phyloP scores from a whole-genome alignment of 75 land plant genomes.

The Cunninghamia lanceolata region DNA sequence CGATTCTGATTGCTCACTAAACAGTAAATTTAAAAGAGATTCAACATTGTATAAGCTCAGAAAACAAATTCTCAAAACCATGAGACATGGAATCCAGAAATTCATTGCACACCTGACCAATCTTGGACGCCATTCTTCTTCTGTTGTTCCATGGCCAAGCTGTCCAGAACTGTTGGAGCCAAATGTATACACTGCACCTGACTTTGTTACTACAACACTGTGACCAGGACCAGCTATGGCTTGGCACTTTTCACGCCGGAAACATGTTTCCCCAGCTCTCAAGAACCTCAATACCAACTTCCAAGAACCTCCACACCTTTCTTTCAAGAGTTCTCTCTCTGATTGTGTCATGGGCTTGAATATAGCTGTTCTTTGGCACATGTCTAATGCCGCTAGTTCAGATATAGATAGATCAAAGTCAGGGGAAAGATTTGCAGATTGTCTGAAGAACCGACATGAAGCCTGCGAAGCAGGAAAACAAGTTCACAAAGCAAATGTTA shows the following conservation, averaged over 20 bases:
- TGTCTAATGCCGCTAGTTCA: slow-evolving; percentile 86
- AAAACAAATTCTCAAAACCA: slow-evolving; percentile 10
- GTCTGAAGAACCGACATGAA: slow-evolving; percentile 75
- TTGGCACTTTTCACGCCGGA: slow-evolving; percentile 66
- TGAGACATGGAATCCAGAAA: not conserved
- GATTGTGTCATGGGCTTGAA: slow-evolving; percentile 66
- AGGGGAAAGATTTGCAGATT: slow-evolving; percentile 78
- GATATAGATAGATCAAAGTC: slow-evolving; percentile 64
- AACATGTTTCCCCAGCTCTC: slow-evolving; percentile 69
- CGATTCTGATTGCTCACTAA: not conserved
- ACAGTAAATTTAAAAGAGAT: not conserved
- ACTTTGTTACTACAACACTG: slow-evolving; percentile 74
- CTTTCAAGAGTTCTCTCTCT: slow-evolving; percentile 48
- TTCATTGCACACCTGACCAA: slow-evolving; percentile 52
- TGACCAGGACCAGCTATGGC: slow-evolving; percentile 94
- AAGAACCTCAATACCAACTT: slow-evolving; percentile 75
- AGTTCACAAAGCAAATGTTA: slow-evolving; percentile 38
- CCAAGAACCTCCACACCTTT: slow-evolving; percentile 85
- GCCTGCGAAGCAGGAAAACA: slow-evolving; percentile 41
- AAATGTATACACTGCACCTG: slow-evolving; percentile 68
- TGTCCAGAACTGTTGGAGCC: slow-evolving; percentile 86
- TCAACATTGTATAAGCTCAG: not conserved
- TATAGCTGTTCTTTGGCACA: slow-evolving; percentile 75
- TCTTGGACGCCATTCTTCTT: slow-evolving; percentile 75
- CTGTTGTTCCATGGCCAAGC: slow-evolving; percentile 78